Percentiles rank a stretch among this genome's conserved stretches.
Evolutionary conservation across 1,139 yeast species (phyloP).

Genomic region (Debaryomyces nepalensis): DNA sequence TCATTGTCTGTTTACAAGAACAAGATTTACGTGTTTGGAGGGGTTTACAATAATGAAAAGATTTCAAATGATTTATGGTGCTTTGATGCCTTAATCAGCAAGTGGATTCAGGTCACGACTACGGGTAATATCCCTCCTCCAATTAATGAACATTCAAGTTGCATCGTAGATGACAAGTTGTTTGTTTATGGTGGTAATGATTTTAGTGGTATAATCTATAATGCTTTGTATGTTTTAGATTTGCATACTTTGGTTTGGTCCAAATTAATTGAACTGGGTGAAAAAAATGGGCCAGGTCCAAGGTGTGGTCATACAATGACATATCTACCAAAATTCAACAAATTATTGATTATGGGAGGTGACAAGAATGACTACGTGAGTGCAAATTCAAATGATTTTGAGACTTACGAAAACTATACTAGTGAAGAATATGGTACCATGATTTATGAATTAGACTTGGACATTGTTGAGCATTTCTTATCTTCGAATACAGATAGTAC

Average conservation of each 20-base stretch:
- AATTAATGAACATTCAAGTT: constrained; percentile 88
- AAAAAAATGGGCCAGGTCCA: constrained; percentile 66
- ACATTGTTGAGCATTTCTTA: constrained; percentile 38
- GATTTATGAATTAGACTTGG: constrained; percentile 64
- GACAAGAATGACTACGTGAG: constrained; percentile 67
- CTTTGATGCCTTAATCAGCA: constrained; percentile 69
- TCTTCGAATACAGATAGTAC: constrained; percentile 20
- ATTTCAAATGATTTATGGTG: constrained; percentile 82
- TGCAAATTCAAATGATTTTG: constrained; percentile 41
- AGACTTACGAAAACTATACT: constrained; percentile 54
- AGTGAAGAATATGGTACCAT: constrained; percentile 60
- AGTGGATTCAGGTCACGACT: constrained; percentile 63
- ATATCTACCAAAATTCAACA: constrained; percentile 64
- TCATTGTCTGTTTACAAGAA: constrained; percentile 82
- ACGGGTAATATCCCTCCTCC: constrained; percentile 78
- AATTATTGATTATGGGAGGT: constrained; percentile 89
- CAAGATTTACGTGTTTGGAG: constrained; percentile 84
- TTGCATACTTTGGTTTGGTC: constrained; percentile 75
- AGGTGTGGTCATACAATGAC: constrained; percentile 96
- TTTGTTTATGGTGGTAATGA: constrained; percentile 92
- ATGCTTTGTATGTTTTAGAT: constrained; percentile 76
- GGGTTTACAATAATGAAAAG: constrained; percentile 82
- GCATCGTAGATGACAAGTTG: constrained; percentile 78
- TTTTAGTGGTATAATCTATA: constrained; percentile 70
- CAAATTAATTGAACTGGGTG: constrained; percentile 53